Conservation (phyloP, 164 flowering plant genomes). For the Vitis labrusca region DNA sequence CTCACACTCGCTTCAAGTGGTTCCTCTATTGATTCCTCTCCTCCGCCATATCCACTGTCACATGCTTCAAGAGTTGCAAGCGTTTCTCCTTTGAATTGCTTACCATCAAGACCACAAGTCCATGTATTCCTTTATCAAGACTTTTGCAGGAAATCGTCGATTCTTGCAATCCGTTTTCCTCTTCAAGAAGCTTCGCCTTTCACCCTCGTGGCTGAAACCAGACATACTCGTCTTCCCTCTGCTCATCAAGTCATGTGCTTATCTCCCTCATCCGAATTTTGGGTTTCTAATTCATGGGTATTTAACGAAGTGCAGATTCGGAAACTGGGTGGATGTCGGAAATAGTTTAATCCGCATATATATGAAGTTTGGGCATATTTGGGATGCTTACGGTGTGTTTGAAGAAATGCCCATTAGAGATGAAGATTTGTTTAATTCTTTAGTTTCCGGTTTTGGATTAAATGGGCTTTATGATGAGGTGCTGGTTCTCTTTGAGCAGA, state of each 20-base stretch:
- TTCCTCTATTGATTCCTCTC: background rate
- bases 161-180: conserved; percentile 21
- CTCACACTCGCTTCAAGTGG: background rate
- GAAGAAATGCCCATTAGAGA: conserved; percentile 32
- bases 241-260: conserved; percentile 26
- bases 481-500: conserved; percentile 17
- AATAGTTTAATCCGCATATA: conserved; percentile 20
- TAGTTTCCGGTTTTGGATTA: conserved; percentile 25
- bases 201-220: conserved; percentile 5
- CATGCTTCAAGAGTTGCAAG: background rate
- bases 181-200: conserved; percentile 32
- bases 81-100: background rate
- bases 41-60: background rate
- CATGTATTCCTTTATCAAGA: conserved; percentile 14
- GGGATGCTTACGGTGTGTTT: conserved; percentile 24
- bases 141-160: conserved; percentile 10
- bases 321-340: conserved; percentile 4
- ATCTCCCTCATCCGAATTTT: conserved; percentile 5
- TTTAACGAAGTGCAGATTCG: conserved; percentile 21
- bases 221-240: conserved; percentile 21
- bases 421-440: conserved; percentile 16
- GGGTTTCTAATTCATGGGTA: conserved; percentile 28
- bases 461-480: conserved; percentile 4
- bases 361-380: conserved; percentile 15
- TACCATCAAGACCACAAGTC: background rate